Base-by-base conservation (phyloP, 2,329 filamentous ascomycete species). In the Fusarium ramigenum region DNA sequence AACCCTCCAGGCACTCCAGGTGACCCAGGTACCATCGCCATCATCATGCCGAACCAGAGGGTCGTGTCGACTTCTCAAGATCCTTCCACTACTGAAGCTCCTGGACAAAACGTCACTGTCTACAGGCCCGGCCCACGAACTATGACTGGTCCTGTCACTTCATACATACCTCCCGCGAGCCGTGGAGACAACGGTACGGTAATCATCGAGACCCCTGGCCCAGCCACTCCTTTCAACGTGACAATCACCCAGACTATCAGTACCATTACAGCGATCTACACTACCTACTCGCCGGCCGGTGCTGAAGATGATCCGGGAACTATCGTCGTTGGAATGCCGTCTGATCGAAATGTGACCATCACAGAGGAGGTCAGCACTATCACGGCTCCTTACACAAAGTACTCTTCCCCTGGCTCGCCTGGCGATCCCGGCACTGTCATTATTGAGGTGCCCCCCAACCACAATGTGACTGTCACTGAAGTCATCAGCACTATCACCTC, bases 341-440 rank as follows among this genome's bases (percentile, higher is more conserved):
- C 52, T 30, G 50, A 52, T 25, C 53, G 70, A n/a, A 73, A 73
- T 28, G 70, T 73, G 8, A 73, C 70, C 8, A 44, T 73, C n/a
- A 73, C 70, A n/a, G 25, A 64, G 18, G 42, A 57, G 11, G 46
- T 57, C 16, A 47, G 19, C 8, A 66, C 56, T 12, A 52, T 70
- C 32, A 66, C 66, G 6, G 44, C 44, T 10, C 62, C 66, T 16
- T 62, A 58, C n/a, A 71, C 69, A 32, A 60, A 34, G 4, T 71
- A 71, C 18, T 70, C 61, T 9, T 43, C 66, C 1, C 69, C 69
- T 19, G 62, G 46, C 9, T 28, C 62, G 15, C 34, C 42, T 32
- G 69, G 69, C n/a, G 62, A 70, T 14, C 66, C 66, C 5, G 70
- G 70, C 19, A 70, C 68, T 19, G 16, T 70, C 14, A 34, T 70